phyloP scores from a whole-genome alignment of 2,329 filamentous ascomycete genomes.

The Hypoxylon sp. region DNA sequence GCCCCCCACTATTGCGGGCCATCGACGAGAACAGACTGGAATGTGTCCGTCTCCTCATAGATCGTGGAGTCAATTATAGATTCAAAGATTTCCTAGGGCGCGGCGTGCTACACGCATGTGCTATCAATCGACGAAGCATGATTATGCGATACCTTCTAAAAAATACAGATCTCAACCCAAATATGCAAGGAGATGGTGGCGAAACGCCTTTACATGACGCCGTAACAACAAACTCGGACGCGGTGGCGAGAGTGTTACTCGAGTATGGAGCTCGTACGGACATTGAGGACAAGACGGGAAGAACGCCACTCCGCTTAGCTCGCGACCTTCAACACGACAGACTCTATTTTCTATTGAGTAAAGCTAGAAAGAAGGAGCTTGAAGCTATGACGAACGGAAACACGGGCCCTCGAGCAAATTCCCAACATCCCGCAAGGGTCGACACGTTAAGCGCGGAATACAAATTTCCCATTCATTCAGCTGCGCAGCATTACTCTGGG shows the following conservation, averaged over 20 bases:
- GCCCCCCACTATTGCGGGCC: not conserved
- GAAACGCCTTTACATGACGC: slow-evolving; percentile 8
- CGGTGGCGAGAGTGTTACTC: slow-evolving; percentile 5
- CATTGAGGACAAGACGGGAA: slow-evolving; percentile 6
- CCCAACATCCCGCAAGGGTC: not conserved
- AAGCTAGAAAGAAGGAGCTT: slow-evolving; percentile 2
- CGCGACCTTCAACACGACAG: slow-evolving; percentile 5
- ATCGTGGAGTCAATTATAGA: not conserved
- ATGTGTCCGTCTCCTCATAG: slow-evolving; percentile 7
- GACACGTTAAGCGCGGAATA: slow-evolving; percentile 5
- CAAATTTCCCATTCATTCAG: slow-evolving; percentile 7
- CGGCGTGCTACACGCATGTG: slow-evolving; percentile 8
- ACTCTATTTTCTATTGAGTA: slow-evolving; percentile 1
- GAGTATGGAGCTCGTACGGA: slow-evolving; percentile 10
- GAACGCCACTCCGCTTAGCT: slow-evolving; percentile 2
- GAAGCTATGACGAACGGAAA: not conserved
- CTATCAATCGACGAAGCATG: slow-evolving; percentile 4
- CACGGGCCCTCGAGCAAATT: not conserved
- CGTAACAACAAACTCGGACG: not conserved
- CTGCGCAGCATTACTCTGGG: not conserved
- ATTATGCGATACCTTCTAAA: slow-evolving; percentile 1
- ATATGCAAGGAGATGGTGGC: slow-evolving; percentile 5
- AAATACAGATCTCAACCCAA: slow-evolving; percentile 3
- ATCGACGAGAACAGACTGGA: slow-evolving; percentile 1
- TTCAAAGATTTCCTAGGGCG: slow-evolving; percentile 13